A percentile compares a stretch with the other conserved stretches of the same genome.
phyloP scores from a whole-genome alignment of 2,329 filamentous ascomycete genomes.

The Phyllosticta ampelicida region DNA sequence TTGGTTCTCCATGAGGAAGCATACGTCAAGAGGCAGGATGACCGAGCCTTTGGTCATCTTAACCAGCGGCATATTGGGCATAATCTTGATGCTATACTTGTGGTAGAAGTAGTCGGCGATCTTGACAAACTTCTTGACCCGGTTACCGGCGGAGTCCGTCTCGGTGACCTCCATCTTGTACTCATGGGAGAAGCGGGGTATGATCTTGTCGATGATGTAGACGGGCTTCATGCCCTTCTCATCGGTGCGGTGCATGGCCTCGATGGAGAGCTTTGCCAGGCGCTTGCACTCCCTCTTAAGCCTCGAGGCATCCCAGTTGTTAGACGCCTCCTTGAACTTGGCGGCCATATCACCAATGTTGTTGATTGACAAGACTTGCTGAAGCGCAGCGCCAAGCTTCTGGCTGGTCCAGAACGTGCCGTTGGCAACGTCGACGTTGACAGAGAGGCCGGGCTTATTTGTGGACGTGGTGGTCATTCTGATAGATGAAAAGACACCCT shows the following conservation, averaged over 20 bases:
- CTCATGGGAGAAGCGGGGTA: constrained; percentile 31
- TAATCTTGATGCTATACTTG: constrained; percentile 41
- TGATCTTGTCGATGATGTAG: constrained; percentile 43
- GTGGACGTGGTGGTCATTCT: constrained; percentile 52
- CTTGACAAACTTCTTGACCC: constrained; percentile 27
- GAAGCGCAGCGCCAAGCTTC: constrained; percentile 24
- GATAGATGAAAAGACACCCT: constrained; percentile 81
- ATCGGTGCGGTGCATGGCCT: constrained; percentile 28
- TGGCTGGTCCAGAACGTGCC: constrained; percentile 67
- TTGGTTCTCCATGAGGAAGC: constrained; percentile 44
- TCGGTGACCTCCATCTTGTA: constrained; percentile 49
- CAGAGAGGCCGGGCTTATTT: constrained; percentile 51
- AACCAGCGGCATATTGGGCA: constrained; percentile 43
- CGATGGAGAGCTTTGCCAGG: constrained; percentile 32
- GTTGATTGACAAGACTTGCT: constrained; percentile 20
- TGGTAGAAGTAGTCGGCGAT: constrained; percentile 49
- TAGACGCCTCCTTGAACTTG: constrained; percentile 17
- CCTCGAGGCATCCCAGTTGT: constrained; percentile 11
- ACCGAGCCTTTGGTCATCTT: constrained; percentile 46
- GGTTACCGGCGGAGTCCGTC: constrained; percentile 46
- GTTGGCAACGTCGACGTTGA: constrained; percentile 90
- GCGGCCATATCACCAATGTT: constrained; percentile 15
- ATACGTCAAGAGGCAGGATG: constrained; percentile 46
- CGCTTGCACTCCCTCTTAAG: constrained; percentile 30
- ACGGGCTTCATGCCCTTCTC: constrained; percentile 21